phyloP scores from a whole-genome alignment of 2,329 filamentous ascomycete species.

The Colletotrichum tropicale region DNA sequence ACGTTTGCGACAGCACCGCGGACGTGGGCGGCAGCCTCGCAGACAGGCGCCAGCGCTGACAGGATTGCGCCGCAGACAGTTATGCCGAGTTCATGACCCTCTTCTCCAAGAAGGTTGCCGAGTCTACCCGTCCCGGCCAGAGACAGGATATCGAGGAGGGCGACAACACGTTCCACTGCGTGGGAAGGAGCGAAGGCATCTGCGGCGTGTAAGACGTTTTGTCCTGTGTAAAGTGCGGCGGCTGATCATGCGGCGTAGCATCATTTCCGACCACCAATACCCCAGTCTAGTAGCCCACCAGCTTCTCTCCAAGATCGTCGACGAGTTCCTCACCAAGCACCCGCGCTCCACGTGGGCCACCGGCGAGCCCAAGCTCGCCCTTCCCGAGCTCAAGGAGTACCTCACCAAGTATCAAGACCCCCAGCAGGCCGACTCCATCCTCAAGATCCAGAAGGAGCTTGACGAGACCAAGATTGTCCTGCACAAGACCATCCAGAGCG shows the following conservation, averaged over 20 bases:
- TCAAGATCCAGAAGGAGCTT: slow-evolving; percentile 95
- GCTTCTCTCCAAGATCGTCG: slow-evolving; percentile 78
- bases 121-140: slow-evolving; percentile 80
- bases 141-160: slow-evolving; percentile 86
- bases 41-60: background rate
- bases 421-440: slow-evolving; percentile 85
- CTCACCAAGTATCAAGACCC: slow-evolving; percentile 80
- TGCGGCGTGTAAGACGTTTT: slow-evolving; percentile 59
- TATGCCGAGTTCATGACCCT: slow-evolving; percentile 72
- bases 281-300: slow-evolving; percentile 82
- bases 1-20: slow-evolving; percentile 30
- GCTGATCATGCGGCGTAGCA: slow-evolving; percentile 31
- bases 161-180: slow-evolving; percentile 80
- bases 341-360: slow-evolving; percentile 71
- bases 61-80: background rate
- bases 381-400: slow-evolving; percentile 82
- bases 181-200: slow-evolving; percentile 75
- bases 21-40: background rate
- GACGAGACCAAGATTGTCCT: slow-evolving; percentile 97
- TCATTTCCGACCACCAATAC: slow-evolving; percentile 79
- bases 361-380: slow-evolving; percentile 57
- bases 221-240: background rate
- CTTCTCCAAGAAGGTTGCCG: slow-evolving; percentile 86
- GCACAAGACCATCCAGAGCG: slow-evolving; percentile 94
- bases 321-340: slow-evolving; percentile 83